Evolutionary conservation across 257 asterid species (phyloP).

Genomic region (Eustoma russellianum): DNA sequence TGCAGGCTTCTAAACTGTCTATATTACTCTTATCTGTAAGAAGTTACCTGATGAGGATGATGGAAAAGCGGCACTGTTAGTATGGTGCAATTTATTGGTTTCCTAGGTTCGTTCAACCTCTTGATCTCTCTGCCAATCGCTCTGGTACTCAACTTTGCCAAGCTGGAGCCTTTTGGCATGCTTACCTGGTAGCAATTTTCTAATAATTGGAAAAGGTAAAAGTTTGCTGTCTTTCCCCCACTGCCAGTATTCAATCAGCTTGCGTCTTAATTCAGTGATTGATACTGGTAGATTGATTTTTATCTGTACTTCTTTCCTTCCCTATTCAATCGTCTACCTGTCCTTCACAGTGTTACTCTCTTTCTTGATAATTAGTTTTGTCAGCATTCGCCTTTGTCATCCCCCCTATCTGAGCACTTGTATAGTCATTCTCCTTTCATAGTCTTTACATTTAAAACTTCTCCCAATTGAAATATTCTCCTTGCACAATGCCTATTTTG

Average conservation of each 20-base stretch:
- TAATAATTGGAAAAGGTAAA: constrained; percentile 78
- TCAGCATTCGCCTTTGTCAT: too few relatives aligned
- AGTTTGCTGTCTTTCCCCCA: background rate
- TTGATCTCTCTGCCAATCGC: constrained; percentile 63
- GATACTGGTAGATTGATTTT: background rate
- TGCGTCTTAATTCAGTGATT: background rate
- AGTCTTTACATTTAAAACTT: too few relatives aligned
- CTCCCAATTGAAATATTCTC: too few relatives aligned
- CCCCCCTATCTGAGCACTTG: too few relatives aligned
- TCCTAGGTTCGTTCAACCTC: constrained; percentile 71
- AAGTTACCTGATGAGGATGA: constrained; percentile 80
- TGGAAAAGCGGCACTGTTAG: constrained; percentile 46
- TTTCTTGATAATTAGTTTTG: too few relatives aligned
- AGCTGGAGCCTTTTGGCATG: constrained; percentile 41
- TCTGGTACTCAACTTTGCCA: constrained; percentile 40
- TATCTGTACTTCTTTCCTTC: too few relatives aligned
- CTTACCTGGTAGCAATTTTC: constrained; percentile 59
- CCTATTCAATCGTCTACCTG: background rate
- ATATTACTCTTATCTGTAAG: constrained; percentile 68
- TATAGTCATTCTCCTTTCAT: too few relatives aligned
- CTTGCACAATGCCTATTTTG: too few relatives aligned
- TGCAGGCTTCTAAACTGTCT: constrained; percentile 69
- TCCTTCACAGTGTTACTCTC: too few relatives aligned
- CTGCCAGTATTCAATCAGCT: too few relatives aligned
- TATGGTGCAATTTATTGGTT: constrained; percentile 92